Evolutionary conservation across 148 eudicot species (phyloP).

Genomic region (Heliosperma pusillum): DNA sequence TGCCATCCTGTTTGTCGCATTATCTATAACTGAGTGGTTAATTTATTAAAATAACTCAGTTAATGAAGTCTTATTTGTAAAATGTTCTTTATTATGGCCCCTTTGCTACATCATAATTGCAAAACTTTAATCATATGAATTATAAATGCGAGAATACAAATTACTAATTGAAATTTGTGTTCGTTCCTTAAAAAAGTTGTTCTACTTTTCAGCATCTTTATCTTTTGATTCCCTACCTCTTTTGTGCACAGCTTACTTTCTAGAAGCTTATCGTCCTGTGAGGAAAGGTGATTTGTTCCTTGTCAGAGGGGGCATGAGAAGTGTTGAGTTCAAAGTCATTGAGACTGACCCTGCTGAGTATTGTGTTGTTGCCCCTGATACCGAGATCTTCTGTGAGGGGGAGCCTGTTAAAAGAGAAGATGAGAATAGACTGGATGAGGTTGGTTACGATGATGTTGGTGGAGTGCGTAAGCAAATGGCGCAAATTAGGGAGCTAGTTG

Average conservation of each 20-base stretch:
- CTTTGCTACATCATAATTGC: no score
- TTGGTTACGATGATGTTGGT: conserved; percentile 96
- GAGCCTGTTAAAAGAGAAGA: conserved; percentile 82
- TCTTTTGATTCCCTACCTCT: not conserved
- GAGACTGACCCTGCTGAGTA: no score
- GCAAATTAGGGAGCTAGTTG: conserved; percentile 80
- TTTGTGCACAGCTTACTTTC: conserved; percentile 57
- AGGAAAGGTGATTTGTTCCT: conserved; percentile 76
- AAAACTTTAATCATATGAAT: no score
- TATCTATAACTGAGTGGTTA: no score
- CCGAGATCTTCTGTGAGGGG: conserved; percentile 88
- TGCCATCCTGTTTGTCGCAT: no score
- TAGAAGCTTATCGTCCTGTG: conserved; percentile 81
- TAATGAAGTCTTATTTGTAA: no score
- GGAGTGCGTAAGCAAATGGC: conserved; percentile 94
- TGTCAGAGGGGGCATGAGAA: conserved; percentile 88
- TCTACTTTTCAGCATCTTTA: not conserved
- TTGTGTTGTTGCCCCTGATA: conserved; percentile 89
- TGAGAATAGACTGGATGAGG: conserved; percentile 73
- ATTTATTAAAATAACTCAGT: no score
- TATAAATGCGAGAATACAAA: not conserved
- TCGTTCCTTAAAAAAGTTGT: not conserved
- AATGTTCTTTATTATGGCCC: no score
- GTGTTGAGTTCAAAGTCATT: conserved; percentile 79
- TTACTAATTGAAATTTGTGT: not conserved